Evolutionary conservation across 2,329 filamentous ascomycete genomes (phyloP), one percentile per base, ranked within the genome.

Genomic region (Sporothrix luriei): DNA sequence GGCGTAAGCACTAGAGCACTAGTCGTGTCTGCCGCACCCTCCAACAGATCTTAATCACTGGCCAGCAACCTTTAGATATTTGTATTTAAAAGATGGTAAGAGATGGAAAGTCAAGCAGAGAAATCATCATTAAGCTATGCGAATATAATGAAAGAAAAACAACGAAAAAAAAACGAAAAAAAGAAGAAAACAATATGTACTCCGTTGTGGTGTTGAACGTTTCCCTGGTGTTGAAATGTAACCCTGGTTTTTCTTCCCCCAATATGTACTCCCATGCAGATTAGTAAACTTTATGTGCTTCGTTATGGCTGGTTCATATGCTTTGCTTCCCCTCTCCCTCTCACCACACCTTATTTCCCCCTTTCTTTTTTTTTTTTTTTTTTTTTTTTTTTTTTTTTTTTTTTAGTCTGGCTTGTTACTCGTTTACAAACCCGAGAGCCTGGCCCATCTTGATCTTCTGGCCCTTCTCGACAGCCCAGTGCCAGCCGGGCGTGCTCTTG

Each of bases 381-480:
- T 33, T 3, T 65, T 43, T 43, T 26, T n/a, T 33, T 21, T 55
- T 33, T 3, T 65, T 43, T 43, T 26, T n/a, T 10, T 57, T n/a
- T 4, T n/a, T 16, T 19, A 51, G n/a, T 9, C 4, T 10, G 29
- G 62, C 24, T 38, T 40, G 14, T 43, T 75, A 80, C 72, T 81
- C 79, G 54, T 88, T 86, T 46, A 97, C 90, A 76, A 85, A 88
- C 0, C 94, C 95, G 71, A 99, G 79, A 9, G 91, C 89, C 81
- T 99, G 86, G 3, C 95, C 95, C 82, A 98, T 91, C 82, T 93
- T 93, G 72, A 99, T 88, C 75, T 85, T 91, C 82, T 94, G 91
- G 0, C 94, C 95, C 80, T 93, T 93, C 77, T 94, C 88, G 64
- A 98, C 90, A 38, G 84, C 85, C 94, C 95, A 99, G 72, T 84